A percentile compares a stretch with the other conserved stretches of the same genome.
Evolutionary conservation across 495 filamentous ascomycete species (phyloP).

Genomic region (Xylaria venustula): DNA sequence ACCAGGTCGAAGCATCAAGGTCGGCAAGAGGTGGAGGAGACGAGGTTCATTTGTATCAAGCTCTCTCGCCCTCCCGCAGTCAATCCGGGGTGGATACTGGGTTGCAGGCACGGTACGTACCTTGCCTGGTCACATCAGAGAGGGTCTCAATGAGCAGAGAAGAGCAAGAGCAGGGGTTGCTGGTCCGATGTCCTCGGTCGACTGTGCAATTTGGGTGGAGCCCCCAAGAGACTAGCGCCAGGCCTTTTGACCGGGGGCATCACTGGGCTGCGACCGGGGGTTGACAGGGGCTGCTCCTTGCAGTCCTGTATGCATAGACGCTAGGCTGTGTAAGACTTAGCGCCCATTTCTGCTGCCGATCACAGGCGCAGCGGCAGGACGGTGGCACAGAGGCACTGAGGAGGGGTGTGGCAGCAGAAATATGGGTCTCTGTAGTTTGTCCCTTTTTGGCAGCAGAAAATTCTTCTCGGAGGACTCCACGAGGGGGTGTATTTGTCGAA

Average conservation of each 20-base stretch:
- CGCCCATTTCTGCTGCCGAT: constrained; percentile 12
- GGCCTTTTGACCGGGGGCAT: background rate
- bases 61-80: constrained; percentile 21
- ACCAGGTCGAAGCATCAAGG: constrained; percentile 24
- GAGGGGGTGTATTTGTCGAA: background rate
- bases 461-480: background rate
- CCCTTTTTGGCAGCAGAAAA: constrained; percentile 17
- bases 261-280: background rate
- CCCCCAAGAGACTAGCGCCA: constrained; percentile 9
- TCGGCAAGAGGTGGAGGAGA: constrained; percentile 31
- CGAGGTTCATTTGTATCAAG: constrained; percentile 38
- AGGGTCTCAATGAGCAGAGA: constrained; percentile 31
- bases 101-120: constrained; percentile 18
- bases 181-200: constrained; percentile 24
- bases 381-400: background rate
- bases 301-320: constrained; percentile 15
- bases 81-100: constrained; percentile 11
- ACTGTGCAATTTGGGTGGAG: constrained; percentile 26
- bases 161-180: constrained; percentile 22
- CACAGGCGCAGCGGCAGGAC: constrained; percentile 8
- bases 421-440: background rate
- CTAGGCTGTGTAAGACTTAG: constrained; percentile 9
- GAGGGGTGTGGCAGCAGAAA: background rate
- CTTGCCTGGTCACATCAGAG: constrained; percentile 30
- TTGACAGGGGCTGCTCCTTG: constrained; percentile 5